Evolutionary conservation across 495 filamentous ascomycete species (phyloP).

Genomic region (Thozetella sp.): DNA sequence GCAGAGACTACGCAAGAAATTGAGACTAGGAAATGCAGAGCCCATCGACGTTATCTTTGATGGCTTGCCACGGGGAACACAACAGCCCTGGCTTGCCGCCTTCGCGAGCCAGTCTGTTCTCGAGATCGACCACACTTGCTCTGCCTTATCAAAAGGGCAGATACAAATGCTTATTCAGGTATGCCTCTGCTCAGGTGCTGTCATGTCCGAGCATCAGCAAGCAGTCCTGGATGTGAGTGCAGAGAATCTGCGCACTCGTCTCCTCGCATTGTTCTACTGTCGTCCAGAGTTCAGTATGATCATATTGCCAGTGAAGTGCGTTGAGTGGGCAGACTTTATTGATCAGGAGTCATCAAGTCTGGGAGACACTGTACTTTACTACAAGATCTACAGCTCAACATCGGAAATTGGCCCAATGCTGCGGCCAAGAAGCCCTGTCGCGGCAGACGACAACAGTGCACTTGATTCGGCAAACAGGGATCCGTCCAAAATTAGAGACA

Average conservation of each 20-base stretch:
- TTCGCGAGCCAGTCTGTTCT: slow-evolving; percentile 31
- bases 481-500: slow-evolving; percentile 4
- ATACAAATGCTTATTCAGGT: slow-evolving; percentile 4
- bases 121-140: slow-evolving; percentile 29
- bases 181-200: slow-evolving; percentile 13
- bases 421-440: slow-evolving; percentile 9
- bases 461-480: background rate
- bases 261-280: slow-evolving; percentile 30
- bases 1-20: slow-evolving; percentile 24
- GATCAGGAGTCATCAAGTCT: slow-evolving; percentile 16
- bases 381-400: slow-evolving; percentile 31
- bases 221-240: slow-evolving; percentile 23
- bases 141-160: slow-evolving; percentile 23
- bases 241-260: slow-evolving; percentile 23
- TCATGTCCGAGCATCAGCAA: slow-evolving; percentile 15
- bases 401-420: slow-evolving; percentile 16
- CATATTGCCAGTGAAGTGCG: slow-evolving; percentile 37
- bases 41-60: slow-evolving; percentile 27
- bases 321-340: slow-evolving; percentile 29
- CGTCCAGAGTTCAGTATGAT: slow-evolving; percentile 34
- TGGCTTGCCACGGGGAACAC: slow-evolving; percentile 24
- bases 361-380: slow-evolving; percentile 25
- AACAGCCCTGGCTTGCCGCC: slow-evolving; percentile 27
- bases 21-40: slow-evolving; percentile 20
- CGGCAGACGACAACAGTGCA: too few species aligned